Percentiles rank a stretch among this genome's conserved stretches.
These are phyloP conservation scores for Dryas drummondii DNA, from an alignment of 306 rosid genomes.

Conservation along the genomic window DNA sequence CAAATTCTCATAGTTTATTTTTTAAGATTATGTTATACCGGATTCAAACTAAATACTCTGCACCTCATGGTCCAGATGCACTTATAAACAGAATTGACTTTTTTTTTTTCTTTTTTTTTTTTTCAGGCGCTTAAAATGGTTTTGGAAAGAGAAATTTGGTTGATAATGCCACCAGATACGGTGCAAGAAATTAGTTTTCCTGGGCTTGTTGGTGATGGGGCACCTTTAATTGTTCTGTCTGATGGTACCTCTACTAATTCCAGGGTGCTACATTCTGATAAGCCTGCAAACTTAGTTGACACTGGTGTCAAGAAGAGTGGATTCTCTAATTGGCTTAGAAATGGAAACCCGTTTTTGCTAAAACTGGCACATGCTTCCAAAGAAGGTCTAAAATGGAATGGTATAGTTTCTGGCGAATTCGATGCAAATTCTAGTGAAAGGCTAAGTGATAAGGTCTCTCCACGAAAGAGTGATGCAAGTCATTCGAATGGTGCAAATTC, in stretches of 20 bases:
- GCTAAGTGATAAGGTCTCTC: conserved; percentile 55
- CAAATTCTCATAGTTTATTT: background rate
- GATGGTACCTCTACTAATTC: conserved; percentile 43
- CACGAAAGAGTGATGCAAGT: conserved; percentile 43
- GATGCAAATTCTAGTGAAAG: conserved; percentile 52
- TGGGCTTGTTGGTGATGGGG: conserved; percentile 98
- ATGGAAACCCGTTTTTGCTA: conserved; percentile 79
- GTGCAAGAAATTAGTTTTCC: conserved; percentile 84
- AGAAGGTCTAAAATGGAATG: conserved; percentile 61
- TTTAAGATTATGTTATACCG: background rate
- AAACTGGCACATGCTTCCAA: conserved; percentile 49
- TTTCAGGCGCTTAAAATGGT: conserved; percentile 94
- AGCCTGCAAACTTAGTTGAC: conserved; percentile 46
- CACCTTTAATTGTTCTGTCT: conserved; percentile 72
- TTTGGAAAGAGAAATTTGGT: conserved; percentile 89
- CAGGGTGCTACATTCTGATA: conserved; percentile 45
- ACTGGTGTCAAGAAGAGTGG: conserved; percentile 55
- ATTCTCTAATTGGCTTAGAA: conserved; percentile 69
- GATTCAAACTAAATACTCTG: background rate
- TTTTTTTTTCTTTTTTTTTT: conserved; percentile 10
- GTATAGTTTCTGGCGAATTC: conserved; percentile 49
- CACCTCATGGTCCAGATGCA: background rate
- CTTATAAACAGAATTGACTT: background rate
- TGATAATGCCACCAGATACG: conserved; percentile 72
- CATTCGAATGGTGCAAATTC: conserved; percentile 59